phyloP scores from a whole-genome alignment of 257 asterid genomes.

The Solanum okadae region DNA sequence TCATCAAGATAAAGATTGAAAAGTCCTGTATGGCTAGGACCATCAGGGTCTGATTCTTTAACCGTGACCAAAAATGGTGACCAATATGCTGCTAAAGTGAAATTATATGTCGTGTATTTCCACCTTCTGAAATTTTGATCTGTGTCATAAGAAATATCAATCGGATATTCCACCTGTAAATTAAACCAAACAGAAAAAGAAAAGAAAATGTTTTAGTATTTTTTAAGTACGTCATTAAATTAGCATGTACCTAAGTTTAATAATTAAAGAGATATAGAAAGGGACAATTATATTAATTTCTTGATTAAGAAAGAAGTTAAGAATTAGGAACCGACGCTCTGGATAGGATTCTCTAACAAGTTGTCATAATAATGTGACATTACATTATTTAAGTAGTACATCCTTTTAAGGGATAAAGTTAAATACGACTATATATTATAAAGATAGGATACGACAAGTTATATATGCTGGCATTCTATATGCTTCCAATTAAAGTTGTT shows the following conservation, averaged over 20 bases:
- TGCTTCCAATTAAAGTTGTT: not conserved
- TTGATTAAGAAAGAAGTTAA: not conserved
- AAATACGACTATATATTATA: not conserved
- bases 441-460: not conserved
- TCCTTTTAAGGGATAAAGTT: not conserved
- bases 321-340: not conserved
- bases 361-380: not conserved
- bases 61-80: slow-evolving; percentile 33
- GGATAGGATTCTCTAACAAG: not conserved
- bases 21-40: slow-evolving; percentile 24
- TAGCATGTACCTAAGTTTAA: not conserved
- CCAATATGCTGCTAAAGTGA: slow-evolving; percentile 35
- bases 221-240: not conserved
- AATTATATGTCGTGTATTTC: slow-evolving; percentile 37
- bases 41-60: slow-evolving; percentile 10
- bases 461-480: not conserved
- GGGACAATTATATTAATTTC: not conserved
- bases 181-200: too few species aligned
- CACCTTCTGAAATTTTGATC: slow-evolving; percentile 42
- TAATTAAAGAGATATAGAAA: not conserved
- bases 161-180: slow-evolving; percentile 37
- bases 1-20: slow-evolving; percentile 26
- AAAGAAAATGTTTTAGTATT: not conserved
- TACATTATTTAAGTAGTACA: not conserved
- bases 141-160: slow-evolving; percentile 21